Base-by-base conservation (phyloP, 2,329 filamentous ascomycete species). In the Trichophaea hybrida region DNA sequence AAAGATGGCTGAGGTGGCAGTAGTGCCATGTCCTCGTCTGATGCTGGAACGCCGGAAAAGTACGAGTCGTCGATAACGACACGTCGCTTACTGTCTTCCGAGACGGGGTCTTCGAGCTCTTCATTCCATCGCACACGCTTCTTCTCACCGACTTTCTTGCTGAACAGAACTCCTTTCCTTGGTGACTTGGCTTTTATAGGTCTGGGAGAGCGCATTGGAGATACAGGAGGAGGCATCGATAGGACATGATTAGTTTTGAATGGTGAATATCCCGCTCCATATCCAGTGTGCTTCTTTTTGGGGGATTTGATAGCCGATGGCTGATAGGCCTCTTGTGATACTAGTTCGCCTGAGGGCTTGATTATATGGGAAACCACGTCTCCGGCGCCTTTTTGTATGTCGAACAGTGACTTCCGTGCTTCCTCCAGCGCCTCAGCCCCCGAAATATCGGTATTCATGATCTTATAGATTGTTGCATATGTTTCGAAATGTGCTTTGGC, bases 401-500 rank as follows among this genome's bases (percentile, higher is more conserved):
- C 84, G 60, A 81, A 79, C 55, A 98, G 82, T 51, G 90, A 83
- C 24, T 77, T 77, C 70, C 85, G 88, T 32, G 90, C 93, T 59
- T 86, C 83, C 13, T 84, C 76, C 1, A 96, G 79, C 1, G 91
- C 93, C 63, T 94, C 85, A 37, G 85, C 81, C 70, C 94, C 88
- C 60, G 79, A 84, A 83, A 97, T 88, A 38, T 80, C 77, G 66
- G 57, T 55, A 15, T 59, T 57, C 35, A 91, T 80, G 31, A 93
- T 87, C 65, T 88, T 86, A 58, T 85, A 82, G 57, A 98, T 80
- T 0, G 89, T 88, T 4, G 87, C 77, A 62, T 97, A 80, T 1
- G 90, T 91, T 68, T 96, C 90, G 67, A 98, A 94, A 69, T 97
- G 91, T 10, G 91, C 88, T 57, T 86, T 84, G 8, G 97, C 79